These are phyloP conservation scores for Poronia punctata DNA, from an alignment of 495 filamentous ascomycete genomes.

Conservation along the genomic window DNA sequence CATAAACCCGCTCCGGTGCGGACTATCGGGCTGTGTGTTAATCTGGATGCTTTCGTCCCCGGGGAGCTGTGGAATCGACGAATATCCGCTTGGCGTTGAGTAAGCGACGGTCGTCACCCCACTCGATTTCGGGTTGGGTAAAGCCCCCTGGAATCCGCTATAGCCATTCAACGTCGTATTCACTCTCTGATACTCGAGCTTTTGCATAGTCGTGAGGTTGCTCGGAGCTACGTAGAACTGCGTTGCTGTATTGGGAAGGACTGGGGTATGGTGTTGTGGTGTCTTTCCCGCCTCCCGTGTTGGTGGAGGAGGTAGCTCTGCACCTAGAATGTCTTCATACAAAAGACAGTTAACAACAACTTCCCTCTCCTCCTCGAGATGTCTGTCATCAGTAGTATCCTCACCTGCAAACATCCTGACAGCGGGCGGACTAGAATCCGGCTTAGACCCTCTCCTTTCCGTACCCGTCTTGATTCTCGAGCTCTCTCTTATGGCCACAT, in stretches of 20 bases:
- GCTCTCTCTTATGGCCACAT: background rate
- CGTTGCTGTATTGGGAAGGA: conserved; percentile 8
- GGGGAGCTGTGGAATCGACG: conserved; percentile 19
- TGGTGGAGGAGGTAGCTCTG: background rate
- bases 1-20: conserved; percentile 5
- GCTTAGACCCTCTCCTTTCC: conserved; percentile 8
- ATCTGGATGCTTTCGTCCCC: conserved; percentile 15
- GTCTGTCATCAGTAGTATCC: conserved; percentile 1
- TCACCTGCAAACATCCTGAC: conserved; percentile 7
- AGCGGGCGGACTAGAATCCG: conserved; percentile 3
- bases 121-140: conserved; percentile 20
- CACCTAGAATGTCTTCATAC: background rate
- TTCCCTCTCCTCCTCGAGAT: conserved; percentile 6
- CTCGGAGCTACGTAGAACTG: conserved; percentile 24
- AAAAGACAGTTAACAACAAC: background rate
- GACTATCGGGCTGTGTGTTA: conserved; percentile 8
- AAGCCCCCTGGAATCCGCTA: conserved; percentile 8
- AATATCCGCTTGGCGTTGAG: conserved; percentile 21
- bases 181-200: conserved; percentile 23
- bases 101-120: conserved; percentile 20
- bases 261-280: conserved; percentile 10
- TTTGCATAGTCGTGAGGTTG: conserved; percentile 26
- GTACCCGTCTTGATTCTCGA: conserved; percentile 6
- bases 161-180: conserved; percentile 14
- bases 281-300: conserved; percentile 7